A percentile compares a stretch with the other conserved stretches of the same genome.
phyloP scores from a whole-genome alignment of 192 early-diverging fungal genomes.

The Kickxella alabastrina region DNA sequence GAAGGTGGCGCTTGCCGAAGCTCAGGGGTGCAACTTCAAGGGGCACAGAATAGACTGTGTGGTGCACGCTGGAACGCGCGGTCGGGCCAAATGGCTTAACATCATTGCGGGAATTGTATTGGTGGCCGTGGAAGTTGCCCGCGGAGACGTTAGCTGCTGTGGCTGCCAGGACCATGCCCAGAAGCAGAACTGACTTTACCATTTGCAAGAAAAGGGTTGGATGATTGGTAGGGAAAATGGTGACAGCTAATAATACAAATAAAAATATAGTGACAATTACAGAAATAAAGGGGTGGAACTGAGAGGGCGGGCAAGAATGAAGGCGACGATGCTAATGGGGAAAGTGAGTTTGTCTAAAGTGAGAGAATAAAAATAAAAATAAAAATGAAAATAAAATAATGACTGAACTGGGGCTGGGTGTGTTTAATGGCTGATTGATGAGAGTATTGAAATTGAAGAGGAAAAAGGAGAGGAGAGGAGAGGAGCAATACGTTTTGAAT shows the following conservation, averaged over 20 bases:
- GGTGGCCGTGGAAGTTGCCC: conserved; percentile 42
- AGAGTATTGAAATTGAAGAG: too few relatives aligned
- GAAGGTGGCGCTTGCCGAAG: conserved; percentile 21
- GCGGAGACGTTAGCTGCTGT: conserved; percentile 17
- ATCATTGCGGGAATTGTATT: conserved; percentile 29
- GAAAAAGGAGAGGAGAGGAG: too few relatives aligned
- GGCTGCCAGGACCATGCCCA: conserved; percentile 31
- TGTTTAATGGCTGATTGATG: too few relatives aligned
- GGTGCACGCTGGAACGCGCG: conserved; percentile 19
- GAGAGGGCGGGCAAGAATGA: not conserved
- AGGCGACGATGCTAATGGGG: not conserved
- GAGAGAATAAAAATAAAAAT: not conserved
- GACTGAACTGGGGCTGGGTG: too few relatives aligned
- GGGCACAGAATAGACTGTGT: conserved; percentile 30
- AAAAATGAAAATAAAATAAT: not conserved
- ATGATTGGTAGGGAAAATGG: not conserved
- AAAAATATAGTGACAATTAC: not conserved
- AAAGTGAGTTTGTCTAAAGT: not conserved
- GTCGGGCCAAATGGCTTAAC: conserved; percentile 42
- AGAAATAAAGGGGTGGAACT: not conserved
- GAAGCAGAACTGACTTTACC: conserved; percentile 42
- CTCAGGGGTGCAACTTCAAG: conserved; percentile 17
- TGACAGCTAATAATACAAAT: not conserved
- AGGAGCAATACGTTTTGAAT: too few relatives aligned
- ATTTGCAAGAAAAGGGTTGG: conserved; percentile 6